Evolutionary conservation across 192 early-diverging fungal species (phyloP).

Genomic region (Coemansia sp.): DNA sequence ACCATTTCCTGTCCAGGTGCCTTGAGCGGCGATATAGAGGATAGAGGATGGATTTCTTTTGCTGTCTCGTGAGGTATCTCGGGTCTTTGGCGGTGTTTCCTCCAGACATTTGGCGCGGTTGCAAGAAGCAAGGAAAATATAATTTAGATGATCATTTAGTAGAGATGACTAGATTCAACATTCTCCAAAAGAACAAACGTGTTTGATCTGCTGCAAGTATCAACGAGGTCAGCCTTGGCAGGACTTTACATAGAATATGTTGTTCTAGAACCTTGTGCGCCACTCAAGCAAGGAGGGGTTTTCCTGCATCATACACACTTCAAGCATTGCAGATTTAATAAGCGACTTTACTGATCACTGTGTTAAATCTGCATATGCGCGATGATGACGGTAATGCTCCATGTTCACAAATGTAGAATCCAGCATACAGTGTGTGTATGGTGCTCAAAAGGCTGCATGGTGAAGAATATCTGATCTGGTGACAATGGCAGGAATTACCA

Average conservation of each 20-base stretch:
- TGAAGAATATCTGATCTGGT: not conserved
- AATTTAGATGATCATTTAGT: too few species aligned
- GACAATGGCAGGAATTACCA: not conserved
- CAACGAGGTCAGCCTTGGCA: too few species aligned
- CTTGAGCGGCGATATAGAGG: constrained; percentile 28
- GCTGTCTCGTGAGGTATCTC: not conserved
- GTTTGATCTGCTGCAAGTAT: not conserved
- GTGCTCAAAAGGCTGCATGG: too few species aligned
- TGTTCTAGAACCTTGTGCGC: not conserved
- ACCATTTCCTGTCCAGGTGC: constrained; percentile 42
- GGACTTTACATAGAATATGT: not conserved
- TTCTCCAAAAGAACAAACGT: not conserved
- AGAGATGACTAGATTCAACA: too few species aligned
- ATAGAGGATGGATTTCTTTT: constrained; percentile 32
- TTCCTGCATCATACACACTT: too few species aligned
- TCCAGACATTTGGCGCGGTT: not conserved
- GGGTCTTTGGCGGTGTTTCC: constrained; percentile 4
- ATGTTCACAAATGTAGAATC: too few species aligned
- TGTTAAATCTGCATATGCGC: too few species aligned
- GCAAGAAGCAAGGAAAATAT: not conserved
- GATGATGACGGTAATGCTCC: too few species aligned
- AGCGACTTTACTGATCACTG: too few species aligned
- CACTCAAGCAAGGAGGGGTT: too few species aligned
- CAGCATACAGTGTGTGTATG: too few species aligned
- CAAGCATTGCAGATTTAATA: too few species aligned